Evolutionary conservation across 2,329 filamentous ascomycete species (phyloP).

Genomic region (Fusarium bulbicola): DNA sequence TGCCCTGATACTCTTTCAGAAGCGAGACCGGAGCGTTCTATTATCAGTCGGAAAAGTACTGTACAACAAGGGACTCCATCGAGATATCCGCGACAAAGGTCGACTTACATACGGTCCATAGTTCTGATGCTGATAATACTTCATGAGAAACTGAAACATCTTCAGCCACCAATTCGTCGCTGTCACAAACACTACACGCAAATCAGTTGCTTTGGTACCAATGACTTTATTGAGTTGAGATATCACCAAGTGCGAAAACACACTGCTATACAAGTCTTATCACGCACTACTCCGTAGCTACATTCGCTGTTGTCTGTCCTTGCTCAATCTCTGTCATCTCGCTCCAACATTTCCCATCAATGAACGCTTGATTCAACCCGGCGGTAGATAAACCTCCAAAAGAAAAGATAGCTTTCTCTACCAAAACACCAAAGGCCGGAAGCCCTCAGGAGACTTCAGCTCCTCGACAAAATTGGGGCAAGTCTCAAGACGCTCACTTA

Average conservation of each 20-base stretch:
- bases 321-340: background rate
- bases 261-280: background rate
- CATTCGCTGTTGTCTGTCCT: background rate
- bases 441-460: slow-evolving; percentile 38
- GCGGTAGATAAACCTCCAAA: background rate
- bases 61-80: background rate
- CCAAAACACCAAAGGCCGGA: slow-evolving; percentile 44
- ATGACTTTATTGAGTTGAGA: background rate
- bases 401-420: slow-evolving; percentile 3
- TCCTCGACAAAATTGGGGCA: background rate
- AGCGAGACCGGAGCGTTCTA: slow-evolving; percentile 10
- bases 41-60: background rate
- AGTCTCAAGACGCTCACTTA: slow-evolving; percentile 4
- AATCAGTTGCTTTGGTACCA: background rate
- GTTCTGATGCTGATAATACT: background rate
- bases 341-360: background rate
- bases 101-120: background rate
- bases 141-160: background rate
- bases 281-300: background rate
- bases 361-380: background rate
- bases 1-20: background rate
- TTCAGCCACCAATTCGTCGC: background rate
- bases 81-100: background rate
- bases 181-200: background rate
- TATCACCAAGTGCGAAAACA: background rate